These are phyloP conservation scores for Sporothrix schenckii DNA, from an alignment of 2,329 filamentous ascomycete species.

Conservation along the genomic window DNA sequence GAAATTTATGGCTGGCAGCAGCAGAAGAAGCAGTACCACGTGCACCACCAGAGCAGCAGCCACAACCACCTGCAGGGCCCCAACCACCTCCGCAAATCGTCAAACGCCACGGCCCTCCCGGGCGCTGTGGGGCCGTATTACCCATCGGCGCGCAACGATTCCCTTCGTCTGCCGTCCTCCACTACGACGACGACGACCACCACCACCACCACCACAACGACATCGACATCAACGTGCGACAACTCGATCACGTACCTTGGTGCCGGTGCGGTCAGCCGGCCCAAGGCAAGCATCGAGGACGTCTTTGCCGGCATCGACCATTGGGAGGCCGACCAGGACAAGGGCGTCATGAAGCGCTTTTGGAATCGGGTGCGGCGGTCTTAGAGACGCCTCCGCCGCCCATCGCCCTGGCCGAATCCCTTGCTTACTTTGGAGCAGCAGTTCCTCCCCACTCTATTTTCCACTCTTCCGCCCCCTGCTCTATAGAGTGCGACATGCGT, in stretches of 20 bases:
- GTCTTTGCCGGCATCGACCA: constrained; percentile 59
- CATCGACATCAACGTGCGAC: constrained; percentile 9
- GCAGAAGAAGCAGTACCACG: constrained; percentile 41
- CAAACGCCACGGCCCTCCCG: constrained; percentile 27
- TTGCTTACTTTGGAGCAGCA: not conserved
- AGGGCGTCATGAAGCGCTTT: constrained; percentile 62
- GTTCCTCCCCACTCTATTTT: constrained; percentile 1
- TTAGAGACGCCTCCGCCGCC: constrained; percentile 30
- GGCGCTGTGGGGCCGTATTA: constrained; percentile 35
- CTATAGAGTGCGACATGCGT: not conserved
- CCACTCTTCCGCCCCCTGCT: not conserved
- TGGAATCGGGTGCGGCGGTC: constrained; percentile 64
- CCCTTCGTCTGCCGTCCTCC: not conserved
- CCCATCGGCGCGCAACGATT: not conserved
- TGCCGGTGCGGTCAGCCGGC: constrained; percentile 39
- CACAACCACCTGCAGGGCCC: constrained; percentile 32
- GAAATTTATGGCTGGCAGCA: constrained; percentile 71
- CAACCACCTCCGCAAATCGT: constrained; percentile 33
- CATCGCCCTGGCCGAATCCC: no score
- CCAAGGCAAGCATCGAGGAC: constrained; percentile 59
- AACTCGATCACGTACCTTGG: constrained; percentile 42
- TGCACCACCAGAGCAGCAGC: constrained; percentile 37
- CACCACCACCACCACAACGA: not conserved
- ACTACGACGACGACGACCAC: not conserved
- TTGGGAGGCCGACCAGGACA: constrained; percentile 52